Evolutionary conservation across 176 grass and related monocot genomes (phyloP), one percentile per base, ranked within the genome.

Genomic region (Eragrostis curvula): DNA sequence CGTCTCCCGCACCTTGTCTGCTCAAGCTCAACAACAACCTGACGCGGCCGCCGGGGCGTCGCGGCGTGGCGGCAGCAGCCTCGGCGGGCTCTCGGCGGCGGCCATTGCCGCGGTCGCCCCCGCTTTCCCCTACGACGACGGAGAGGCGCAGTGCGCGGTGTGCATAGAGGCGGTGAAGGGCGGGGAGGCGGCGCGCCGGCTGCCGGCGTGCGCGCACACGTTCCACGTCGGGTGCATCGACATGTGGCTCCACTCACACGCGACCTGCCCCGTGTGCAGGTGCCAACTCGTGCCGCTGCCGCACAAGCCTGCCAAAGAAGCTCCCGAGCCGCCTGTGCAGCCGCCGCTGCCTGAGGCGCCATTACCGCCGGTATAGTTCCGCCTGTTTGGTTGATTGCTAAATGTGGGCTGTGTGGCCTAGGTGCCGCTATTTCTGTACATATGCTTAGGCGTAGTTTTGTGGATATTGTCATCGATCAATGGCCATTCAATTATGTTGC

Each of bases 141-240:
- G 32, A 2, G 32, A 36, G 32, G 32, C 32, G 32, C 32, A 73
- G 45, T 94, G 92, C 49, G 29, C 84, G 36, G 77, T 94, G 79
- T 94, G 94, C 89, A 62, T 93, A 14, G 87, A 90, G 77, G 40
- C 49, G 12, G 17, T 94, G 29, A 44, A 42, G 1, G 57, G 76
- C 24, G 89, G 84, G 10, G 89, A 94, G 61, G 20, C 21, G 27
- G 80, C 75, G 52, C 73, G 83, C 14, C 68, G 51, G 78, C 75
- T 97, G 69, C 88, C 91, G 7, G 58, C 59, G 43, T 97, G 94
- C 82, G 64, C 49, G 68, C 94, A 91, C 77, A 21, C 73, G 47
- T 97, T 97, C 88, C 94, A 97, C 42, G 61, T 66, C 2, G 84
- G 39, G 0, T 97, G 94, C 74, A 71, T 97, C 53, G 91, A 94